Evolutionary conservation across 2,329 filamentous ascomycete species (phyloP), one percentile per base, ranked within the genome.

Genomic region (Xylariaceae sp.): DNA sequence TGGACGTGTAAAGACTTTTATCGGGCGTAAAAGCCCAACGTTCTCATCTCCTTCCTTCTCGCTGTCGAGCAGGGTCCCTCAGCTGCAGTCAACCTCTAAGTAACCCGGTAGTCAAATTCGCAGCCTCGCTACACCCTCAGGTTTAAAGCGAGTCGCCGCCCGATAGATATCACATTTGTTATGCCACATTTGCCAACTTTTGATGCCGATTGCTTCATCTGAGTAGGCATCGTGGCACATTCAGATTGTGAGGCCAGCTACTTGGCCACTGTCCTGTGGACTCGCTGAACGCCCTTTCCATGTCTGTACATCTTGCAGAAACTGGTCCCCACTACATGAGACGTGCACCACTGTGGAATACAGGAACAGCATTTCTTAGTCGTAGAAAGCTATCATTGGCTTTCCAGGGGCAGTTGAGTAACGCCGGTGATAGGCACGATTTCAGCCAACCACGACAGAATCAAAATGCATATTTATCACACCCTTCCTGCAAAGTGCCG

Each of bases 291-390:
- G 36, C 54, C 48, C 54, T 59, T 54, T 56, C 55, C 46, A 40
- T 59, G 60, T 59, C 47, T 51, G 55, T 42, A 47, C 40, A 44
- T 55, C 51, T 50, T 55, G 56, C 56, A 56, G 56, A 49, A 61
- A 53, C 53, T 55, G 50, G 54, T 59, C 52, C 44, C 53, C 44
- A 54, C 54, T 44, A 35, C 16, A 17, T 37, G 33, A 40, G 50
- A 51, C 48, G 52, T 49, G 52, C 21, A 44, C 22, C 19, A 47
- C 25, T 48, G 47, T 47, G 38, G 49, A 45, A 38, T 33, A 34
- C 22, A 41, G 45, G 39, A 48, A 47, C 49, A 50, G 37, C 37
- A 41, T 46, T 45, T 42, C 33, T 47, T 47, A 47, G 49, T 39
- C 47, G 38, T 38, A 42, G 29, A 34, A 44, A 36, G 42, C 45